A percentile compares a stretch with the other conserved stretches of the same genome.
Conservation (phyloP, 192 early-diverging fungal genomes). For the Kappamyces sp. region DNA sequence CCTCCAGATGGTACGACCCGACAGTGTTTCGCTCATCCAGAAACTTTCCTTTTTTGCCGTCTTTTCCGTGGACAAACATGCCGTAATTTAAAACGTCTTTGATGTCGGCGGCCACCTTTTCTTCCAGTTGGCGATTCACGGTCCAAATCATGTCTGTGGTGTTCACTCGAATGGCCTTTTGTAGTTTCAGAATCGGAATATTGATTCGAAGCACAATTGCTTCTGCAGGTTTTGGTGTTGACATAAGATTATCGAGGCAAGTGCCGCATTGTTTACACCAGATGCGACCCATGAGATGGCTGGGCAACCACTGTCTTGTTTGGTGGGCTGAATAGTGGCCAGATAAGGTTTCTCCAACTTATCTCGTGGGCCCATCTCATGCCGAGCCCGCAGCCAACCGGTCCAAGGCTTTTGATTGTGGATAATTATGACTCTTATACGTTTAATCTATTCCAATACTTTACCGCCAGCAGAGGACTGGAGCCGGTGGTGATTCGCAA, state of each 20-base stretch:
- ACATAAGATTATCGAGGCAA: no score
- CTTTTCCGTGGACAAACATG: slow-evolving; percentile 28
- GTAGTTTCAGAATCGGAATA: slow-evolving; percentile 31
- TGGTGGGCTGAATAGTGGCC: no score
- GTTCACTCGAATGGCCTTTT: slow-evolving; percentile 35
- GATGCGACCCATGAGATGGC: no score
- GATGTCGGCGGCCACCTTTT: slow-evolving; percentile 41
- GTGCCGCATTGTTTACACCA: no score
- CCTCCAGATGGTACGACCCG: slow-evolving; percentile 28
- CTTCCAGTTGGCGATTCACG: slow-evolving; percentile 41
- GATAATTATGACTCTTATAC: slow-evolving; percentile 99
- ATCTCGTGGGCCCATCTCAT: background rate
- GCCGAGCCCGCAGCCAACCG: slow-evolving; percentile 17
- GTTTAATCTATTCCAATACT: slow-evolving; percentile 85
- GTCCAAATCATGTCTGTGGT: slow-evolving; percentile 36
- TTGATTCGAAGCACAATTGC: slow-evolving; percentile 37
- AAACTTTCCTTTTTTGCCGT: slow-evolving; percentile 38
- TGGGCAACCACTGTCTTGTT: no score
- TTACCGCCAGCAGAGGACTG: slow-evolving; percentile 7
- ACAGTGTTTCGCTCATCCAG: slow-evolving; percentile 40
- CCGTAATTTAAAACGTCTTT: slow-evolving; percentile 45
- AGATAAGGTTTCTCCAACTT: no score
- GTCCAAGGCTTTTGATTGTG: slow-evolving; percentile 63
- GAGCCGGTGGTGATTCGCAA: slow-evolving; percentile 83
- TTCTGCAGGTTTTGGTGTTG: background rate